Percentiles rank a stretch among this genome's conserved stretches.
These are phyloP conservation scores for Pythium rhizo-oryzae DNA, from an alignment of 352 stramenopile species.

Conservation along the genomic window DNA sequence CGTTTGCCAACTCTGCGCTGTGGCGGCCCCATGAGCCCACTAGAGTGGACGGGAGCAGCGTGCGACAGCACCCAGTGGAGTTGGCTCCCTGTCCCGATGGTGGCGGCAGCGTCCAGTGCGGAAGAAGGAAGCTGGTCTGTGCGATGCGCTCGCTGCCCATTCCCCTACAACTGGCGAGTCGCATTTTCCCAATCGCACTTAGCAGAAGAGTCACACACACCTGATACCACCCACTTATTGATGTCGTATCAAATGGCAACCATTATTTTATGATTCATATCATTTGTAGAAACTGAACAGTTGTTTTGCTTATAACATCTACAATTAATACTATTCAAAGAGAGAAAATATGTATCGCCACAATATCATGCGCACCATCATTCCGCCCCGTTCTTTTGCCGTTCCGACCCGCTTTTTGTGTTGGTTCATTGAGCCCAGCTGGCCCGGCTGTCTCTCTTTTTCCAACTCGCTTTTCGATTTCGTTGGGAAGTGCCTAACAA, in stretches of 20 bases:
- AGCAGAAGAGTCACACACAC: constrained; percentile 11
- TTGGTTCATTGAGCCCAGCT: constrained; percentile 1
- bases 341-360: neutral
- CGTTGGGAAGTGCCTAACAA: constrained; percentile 1
- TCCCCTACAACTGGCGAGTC: constrained; percentile 5
- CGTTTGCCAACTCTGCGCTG: no score
- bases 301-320: no score
- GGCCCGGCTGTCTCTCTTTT: constrained; percentile 8
- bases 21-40: no score
- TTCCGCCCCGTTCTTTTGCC: neutral
- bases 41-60: no score
- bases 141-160: neutral
- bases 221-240: neutral
- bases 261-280: neutral
- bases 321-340: neutral
- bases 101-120: no score
- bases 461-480: neutral
- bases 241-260: neutral
- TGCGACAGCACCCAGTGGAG: no score
- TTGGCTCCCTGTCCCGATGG: no score
- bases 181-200: constrained; percentile 1
- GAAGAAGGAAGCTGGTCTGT: neutral
- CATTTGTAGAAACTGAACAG: neutral
- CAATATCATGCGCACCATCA: neutral
- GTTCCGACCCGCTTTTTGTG: constrained; percentile 6